A percentile compares a stretch with the other conserved stretches of the same genome.
Conservation (phyloP, 2,329 filamentous ascomycete genomes). For the Eutypella sp. region DNA sequence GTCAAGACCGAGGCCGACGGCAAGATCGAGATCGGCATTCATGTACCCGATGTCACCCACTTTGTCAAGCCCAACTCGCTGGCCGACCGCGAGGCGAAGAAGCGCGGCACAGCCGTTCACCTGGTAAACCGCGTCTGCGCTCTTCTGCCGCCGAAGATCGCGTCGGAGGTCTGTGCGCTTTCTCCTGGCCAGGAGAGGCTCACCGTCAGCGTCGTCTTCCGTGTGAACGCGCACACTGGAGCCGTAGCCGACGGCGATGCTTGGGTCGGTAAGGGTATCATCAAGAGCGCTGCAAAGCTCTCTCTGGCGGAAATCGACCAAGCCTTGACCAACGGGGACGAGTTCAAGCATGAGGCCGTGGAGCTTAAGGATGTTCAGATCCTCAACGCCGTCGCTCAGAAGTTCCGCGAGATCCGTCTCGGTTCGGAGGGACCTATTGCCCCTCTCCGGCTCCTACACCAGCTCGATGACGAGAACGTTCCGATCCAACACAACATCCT, state of each 20-base stretch:
- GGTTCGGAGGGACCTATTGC: slow-evolving; percentile 76
- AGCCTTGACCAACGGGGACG: slow-evolving; percentile 61
- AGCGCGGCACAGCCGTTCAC: slow-evolving; percentile 93
- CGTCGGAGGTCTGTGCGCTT: slow-evolving; percentile 82
- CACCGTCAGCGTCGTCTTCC: slow-evolving; percentile 89
- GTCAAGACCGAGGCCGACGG: slow-evolving; percentile 79
- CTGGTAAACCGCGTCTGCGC: slow-evolving; percentile 83
- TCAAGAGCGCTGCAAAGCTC: slow-evolving; percentile 86
- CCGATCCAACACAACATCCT: slow-evolving; percentile 96
- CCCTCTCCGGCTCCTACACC: slow-evolving; percentile 82
- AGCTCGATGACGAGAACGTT: slow-evolving; percentile 96
- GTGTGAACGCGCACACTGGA: slow-evolving; percentile 76
- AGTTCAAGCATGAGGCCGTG: slow-evolving; percentile 60
- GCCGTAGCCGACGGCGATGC: slow-evolving; percentile 76
- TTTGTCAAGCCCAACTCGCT: slow-evolving; percentile 96
- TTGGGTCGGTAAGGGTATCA: slow-evolving; percentile 90
- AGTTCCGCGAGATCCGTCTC: slow-evolving; percentile 84
- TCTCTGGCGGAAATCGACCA: slow-evolving; percentile 81
- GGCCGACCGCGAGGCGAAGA: slow-evolving; percentile 95
- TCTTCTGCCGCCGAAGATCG: slow-evolving; percentile 82
- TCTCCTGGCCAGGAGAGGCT: slow-evolving; percentile 83
- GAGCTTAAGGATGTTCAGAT: slow-evolving; percentile 74
- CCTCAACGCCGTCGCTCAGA: slow-evolving; percentile 75
- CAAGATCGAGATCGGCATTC: slow-evolving; percentile 88
- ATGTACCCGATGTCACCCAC: slow-evolving; percentile 91